Evolutionary conservation across 2,329 filamentous ascomycete species (phyloP).

Genomic region (Dothiorella sarmentorum): DNA sequence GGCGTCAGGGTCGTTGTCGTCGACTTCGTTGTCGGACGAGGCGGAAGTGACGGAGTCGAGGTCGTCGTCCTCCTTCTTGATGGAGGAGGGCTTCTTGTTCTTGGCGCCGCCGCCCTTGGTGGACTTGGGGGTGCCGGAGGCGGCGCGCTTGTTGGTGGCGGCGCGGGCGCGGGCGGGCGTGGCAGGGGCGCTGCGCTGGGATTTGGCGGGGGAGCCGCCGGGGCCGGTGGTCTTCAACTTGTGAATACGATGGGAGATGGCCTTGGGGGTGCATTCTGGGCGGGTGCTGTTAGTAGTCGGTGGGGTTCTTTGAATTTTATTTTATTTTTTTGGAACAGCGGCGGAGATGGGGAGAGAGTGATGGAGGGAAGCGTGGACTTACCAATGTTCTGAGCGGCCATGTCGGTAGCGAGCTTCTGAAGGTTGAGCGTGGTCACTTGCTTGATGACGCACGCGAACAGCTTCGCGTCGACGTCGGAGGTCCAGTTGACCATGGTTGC

Average conservation of each 20-base stretch:
- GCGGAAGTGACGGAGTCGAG: no score
- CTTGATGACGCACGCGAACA: neutral
- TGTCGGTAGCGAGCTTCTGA: slow-evolving; percentile 16
- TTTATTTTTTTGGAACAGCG: neutral
- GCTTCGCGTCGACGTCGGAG: slow-evolving; percentile 10
- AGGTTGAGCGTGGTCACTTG: slow-evolving; percentile 15
- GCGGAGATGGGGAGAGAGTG: neutral
- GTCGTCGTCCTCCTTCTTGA: no score
- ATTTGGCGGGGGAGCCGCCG: neutral
- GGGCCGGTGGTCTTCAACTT: slow-evolving; percentile 11
- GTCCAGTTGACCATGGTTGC: slow-evolving; percentile 11
- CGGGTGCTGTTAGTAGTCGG: no score
- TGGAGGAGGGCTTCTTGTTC: no score
- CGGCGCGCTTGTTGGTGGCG: no score
- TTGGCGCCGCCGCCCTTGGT: neutral
- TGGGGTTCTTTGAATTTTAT: neutral
- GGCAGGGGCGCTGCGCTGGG: no score
- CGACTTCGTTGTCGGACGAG: no score
- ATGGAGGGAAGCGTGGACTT: neutral
- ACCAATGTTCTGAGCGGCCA: slow-evolving; percentile 18
- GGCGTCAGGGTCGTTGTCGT: no score
- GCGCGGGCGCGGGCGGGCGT: no score
- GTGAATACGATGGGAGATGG: slow-evolving; percentile 18
- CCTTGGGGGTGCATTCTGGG: slow-evolving; percentile 20
- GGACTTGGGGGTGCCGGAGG: no score